Conservation (phyloP, 148 eudicot genomes). For the Selenicereus undatus region DNA sequence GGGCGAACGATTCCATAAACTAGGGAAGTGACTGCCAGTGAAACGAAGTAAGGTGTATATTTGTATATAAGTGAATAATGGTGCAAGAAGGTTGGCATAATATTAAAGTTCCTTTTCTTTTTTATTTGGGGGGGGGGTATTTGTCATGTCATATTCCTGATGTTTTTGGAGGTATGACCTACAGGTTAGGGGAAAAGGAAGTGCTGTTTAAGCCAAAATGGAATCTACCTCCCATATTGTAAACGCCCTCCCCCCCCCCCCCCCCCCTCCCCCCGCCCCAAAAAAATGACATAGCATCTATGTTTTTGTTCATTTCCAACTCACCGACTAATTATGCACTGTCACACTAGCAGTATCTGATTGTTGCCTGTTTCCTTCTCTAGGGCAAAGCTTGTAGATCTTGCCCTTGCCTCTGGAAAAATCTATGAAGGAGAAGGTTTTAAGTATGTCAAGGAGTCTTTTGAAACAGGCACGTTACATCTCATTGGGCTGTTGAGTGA, state of each 20-base stretch:
- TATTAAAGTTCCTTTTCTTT: not conserved
- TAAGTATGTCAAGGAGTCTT: constrained; percentile 68
- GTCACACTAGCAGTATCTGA: not conserved
- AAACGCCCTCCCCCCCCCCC: no score
- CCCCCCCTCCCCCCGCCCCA: not conserved
- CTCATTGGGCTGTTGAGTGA: constrained; percentile 93
- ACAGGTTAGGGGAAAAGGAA: not conserved
- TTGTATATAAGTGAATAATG: not conserved
- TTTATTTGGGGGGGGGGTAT: not conserved
- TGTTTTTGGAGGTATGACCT: not conserved
- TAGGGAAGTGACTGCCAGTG: not conserved
- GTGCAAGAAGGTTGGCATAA: not conserved
- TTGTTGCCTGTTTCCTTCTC: not conserved
- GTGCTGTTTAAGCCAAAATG: not conserved
- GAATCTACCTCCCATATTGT: not conserved
- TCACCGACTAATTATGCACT: not conserved
- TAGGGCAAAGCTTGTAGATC: constrained; percentile 93
- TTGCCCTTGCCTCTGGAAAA: constrained; percentile 85
- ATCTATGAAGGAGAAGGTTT: constrained; percentile 88
- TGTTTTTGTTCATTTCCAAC: not conserved
- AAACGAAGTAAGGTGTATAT: not conserved
- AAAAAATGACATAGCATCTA: not conserved
- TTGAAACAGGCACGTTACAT: constrained; percentile 71
- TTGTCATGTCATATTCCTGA: not conserved
- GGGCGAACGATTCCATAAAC: not conserved